Evolutionary conservation across 768 basidiomycete genomes (phyloP).

Genomic region (Boletellus ananas): DNA sequence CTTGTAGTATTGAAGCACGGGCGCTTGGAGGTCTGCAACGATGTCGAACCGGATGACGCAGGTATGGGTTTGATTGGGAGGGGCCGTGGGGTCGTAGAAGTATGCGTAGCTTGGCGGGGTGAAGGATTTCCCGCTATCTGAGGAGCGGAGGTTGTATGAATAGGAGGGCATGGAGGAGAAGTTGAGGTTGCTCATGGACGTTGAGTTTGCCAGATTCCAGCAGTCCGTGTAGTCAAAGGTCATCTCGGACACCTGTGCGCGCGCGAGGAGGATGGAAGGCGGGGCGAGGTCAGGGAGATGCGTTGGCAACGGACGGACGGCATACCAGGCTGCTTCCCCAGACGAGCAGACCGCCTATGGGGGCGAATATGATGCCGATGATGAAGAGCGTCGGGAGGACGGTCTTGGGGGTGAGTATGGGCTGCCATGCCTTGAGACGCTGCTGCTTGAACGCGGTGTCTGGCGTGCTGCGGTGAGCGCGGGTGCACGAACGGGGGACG

Average conservation of each 20-base stretch:
- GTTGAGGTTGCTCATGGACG: constrained; percentile 29
- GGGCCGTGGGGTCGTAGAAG: constrained; percentile 45
- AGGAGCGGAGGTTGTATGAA: constrained; percentile 62
- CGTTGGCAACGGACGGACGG: constrained; percentile 22
- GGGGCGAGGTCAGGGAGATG: constrained; percentile 14
- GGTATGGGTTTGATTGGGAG: constrained; percentile 45
- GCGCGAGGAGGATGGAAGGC: not conserved
- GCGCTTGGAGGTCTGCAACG: constrained; percentile 66
- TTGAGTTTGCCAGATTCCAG: constrained; percentile 51
- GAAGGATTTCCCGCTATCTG: constrained; percentile 45
- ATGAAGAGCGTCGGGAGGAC: constrained; percentile 96
- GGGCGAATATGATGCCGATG: constrained; percentile 91
- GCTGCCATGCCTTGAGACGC: constrained; percentile 99
- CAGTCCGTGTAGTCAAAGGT: constrained; percentile 95
- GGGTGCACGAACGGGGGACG: constrained; percentile 3
- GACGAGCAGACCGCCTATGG: constrained; percentile 90
- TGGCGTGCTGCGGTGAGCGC: constrained; percentile 31
- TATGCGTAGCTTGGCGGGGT: constrained; percentile 73
- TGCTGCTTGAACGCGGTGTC: constrained; percentile 99
- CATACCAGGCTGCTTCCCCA: constrained; percentile 77
- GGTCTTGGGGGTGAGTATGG: constrained; percentile 95
- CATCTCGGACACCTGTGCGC: constrained; percentile 78
- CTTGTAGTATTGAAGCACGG: constrained; percentile 95
- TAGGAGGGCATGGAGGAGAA: constrained; percentile 60
- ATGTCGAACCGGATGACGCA: constrained; percentile 83